These are phyloP conservation scores for Saturnispora zaruensis DNA, from an alignment of 805 yeast genomes.

Conservation along the genomic window DNA sequence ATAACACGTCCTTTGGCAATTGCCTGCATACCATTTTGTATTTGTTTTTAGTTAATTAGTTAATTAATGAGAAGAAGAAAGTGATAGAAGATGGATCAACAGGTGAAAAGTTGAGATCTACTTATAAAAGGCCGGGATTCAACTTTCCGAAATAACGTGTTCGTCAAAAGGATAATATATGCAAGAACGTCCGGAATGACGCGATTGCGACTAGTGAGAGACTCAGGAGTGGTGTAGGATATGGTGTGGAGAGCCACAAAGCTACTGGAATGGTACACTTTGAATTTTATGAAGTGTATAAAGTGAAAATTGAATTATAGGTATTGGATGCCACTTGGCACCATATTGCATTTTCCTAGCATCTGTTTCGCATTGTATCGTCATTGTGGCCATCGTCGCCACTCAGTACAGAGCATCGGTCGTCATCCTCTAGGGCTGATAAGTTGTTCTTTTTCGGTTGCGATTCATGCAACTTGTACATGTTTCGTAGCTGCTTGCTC, in stretches of 20 bases:
- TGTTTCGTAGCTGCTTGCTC: slow-evolving; percentile 1
- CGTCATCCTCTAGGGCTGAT: background rate
- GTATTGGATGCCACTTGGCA: background rate
- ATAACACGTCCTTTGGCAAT: background rate
- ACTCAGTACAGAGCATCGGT: background rate
- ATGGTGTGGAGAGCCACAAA: background rate
- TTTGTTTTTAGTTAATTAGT: background rate
- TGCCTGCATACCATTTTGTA: slow-evolving; percentile 4
- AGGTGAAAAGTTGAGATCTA: background rate
- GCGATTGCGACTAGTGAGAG: background rate
- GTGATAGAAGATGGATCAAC: background rate
- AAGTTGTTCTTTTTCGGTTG: background rate
- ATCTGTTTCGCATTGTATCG: slow-evolving; percentile 1
- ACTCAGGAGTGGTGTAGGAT: too few relatives aligned
- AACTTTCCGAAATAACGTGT: slow-evolving; percentile 3
- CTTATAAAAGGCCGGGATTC: slow-evolving; percentile 4
- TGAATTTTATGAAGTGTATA: too few relatives aligned
- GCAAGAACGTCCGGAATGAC: background rate
- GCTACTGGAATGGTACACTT: background rate
- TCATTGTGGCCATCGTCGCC: slow-evolving; percentile 7
- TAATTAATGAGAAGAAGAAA: background rate
- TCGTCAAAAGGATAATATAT: background rate
- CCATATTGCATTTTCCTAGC: background rate
- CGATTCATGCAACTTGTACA: slow-evolving; percentile 2
- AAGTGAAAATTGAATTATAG: background rate